Conservation (phyloP, 257 asterid genomes). For the Solanum clarkiae region DNA sequence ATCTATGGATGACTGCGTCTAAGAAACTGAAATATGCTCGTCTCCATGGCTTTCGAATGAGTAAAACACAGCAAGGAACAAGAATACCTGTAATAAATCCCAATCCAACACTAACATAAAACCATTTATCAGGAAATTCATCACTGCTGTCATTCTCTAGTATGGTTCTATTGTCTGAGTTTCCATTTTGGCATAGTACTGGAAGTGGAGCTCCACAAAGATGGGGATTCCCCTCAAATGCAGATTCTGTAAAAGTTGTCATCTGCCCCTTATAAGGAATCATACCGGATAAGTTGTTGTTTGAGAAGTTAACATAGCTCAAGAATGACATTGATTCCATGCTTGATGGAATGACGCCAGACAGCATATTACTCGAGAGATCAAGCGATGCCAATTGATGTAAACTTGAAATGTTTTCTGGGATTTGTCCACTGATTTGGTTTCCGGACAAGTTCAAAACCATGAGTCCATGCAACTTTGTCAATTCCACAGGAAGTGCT, state of each 20-base stretch:
- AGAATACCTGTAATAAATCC: conserved; percentile 38
- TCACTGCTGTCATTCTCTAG: background rate
- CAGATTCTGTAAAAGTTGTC: conserved; percentile 23
- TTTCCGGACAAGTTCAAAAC: conserved; percentile 38
- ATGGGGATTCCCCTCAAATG: conserved; percentile 27
- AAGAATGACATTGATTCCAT: conserved; percentile 26
- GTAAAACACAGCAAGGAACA: conserved; percentile 18
- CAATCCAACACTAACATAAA: conserved; percentile 36
- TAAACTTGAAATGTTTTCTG: conserved; percentile 30
- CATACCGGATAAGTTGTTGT: conserved; percentile 33
- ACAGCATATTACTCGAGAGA: conserved; percentile 33
- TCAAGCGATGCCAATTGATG: conserved; percentile 29
- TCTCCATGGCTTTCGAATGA: conserved; percentile 25
- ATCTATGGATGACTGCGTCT: conserved; percentile 11
- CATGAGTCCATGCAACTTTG: conserved; percentile 19
- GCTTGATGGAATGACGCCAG: conserved; percentile 32
- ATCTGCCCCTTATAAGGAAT: conserved; percentile 37
- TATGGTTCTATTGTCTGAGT: background rate
- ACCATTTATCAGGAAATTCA: conserved; percentile 23
- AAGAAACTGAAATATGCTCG: conserved; percentile 22
- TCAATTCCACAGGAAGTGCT: conserved; percentile 26
- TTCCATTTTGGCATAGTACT: conserved; percentile 15
- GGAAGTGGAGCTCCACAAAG: conserved; percentile 40
- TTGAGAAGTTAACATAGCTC: conserved; percentile 28
- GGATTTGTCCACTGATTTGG: conserved; percentile 31